phyloP scores from a whole-genome alignment of 768 basidiomycete species.

The Royoungia palumana region DNA sequence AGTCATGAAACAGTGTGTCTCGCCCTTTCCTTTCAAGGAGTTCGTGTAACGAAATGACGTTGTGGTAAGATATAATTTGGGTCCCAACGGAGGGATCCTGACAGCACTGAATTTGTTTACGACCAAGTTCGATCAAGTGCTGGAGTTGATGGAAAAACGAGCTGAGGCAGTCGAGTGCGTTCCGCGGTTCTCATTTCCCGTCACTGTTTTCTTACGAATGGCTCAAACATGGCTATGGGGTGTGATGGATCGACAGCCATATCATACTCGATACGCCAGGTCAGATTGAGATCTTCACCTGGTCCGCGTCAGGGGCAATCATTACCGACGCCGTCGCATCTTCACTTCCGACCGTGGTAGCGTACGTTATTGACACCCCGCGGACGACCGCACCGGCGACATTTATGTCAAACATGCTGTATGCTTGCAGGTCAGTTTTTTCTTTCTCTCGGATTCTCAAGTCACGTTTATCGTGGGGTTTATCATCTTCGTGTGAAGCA shows the following conservation, averaged over 20 bases:
- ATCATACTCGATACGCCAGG: slow-evolving; percentile 96
- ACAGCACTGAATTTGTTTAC: slow-evolving; percentile 97
- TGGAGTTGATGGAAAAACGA: slow-evolving; percentile 87
- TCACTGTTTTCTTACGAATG: background rate
- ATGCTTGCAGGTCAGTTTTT: slow-evolving; percentile 81
- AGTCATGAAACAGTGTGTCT: slow-evolving; percentile 98
- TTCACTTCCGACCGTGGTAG: slow-evolving; percentile 89
- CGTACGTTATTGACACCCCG: slow-evolving; percentile 97
- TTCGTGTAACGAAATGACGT: slow-evolving; percentile 14
- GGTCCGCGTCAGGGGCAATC: slow-evolving; percentile 98
- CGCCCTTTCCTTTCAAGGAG: slow-evolving; percentile 21
- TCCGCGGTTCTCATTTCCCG: background rate
- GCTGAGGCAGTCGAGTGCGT: slow-evolving; percentile 85
- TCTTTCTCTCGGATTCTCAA: background rate
- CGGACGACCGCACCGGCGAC: slow-evolving; percentile 92
- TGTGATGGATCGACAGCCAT: slow-evolving; percentile 51
- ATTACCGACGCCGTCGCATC: slow-evolving; percentile 97
- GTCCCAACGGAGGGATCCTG: slow-evolving; percentile 96
- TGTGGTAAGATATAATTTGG: slow-evolving; percentile 83
- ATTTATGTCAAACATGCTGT: slow-evolving; percentile 99
- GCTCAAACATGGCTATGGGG: too few relatives aligned
- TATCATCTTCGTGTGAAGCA: slow-evolving; percentile 44
- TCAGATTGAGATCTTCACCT: slow-evolving; percentile 99
- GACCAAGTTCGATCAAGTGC: slow-evolving; percentile 97
- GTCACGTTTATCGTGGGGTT: background rate